Evolutionary conservation across 2,329 filamentous ascomycete species (phyloP).

Genomic region (Fusarium newnesense): DNA sequence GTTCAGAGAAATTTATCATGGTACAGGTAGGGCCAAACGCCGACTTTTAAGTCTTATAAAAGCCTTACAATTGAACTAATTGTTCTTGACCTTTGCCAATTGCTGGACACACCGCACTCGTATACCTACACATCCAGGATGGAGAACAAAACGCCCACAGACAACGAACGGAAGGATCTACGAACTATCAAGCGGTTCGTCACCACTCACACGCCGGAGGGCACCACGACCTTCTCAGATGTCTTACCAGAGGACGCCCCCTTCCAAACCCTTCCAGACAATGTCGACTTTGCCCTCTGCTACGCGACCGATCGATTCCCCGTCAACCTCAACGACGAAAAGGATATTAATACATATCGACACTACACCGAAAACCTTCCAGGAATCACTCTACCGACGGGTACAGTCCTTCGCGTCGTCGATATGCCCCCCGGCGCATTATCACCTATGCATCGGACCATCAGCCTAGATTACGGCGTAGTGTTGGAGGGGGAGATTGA

Average conservation of each 20-base stretch:
- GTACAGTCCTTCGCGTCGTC: background rate
- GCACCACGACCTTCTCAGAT: background rate
- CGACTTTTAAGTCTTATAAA: fast-evolving
- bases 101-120: background rate
- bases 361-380: background rate
- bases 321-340: background rate
- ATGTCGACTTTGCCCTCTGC: background rate
- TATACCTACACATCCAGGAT: background rate
- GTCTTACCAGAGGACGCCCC: background rate
- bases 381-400: background rate
- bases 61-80: fast-evolving
- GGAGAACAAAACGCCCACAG: background rate
- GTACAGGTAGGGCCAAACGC: background rate
- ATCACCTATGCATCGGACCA: background rate
- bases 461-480: background rate
- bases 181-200: background rate
- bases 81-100: background rate
- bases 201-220: background rate
- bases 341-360: background rate
- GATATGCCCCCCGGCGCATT: background rate
- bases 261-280: background rate
- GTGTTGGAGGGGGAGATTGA: background rate
- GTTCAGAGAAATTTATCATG: fast-evolving
- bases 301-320: background rate
- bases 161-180: background rate